Evolutionary conservation across 2,329 filamentous ascomycete species (phyloP).

Genomic region (Ceratocystis eucalypticola): DNA sequence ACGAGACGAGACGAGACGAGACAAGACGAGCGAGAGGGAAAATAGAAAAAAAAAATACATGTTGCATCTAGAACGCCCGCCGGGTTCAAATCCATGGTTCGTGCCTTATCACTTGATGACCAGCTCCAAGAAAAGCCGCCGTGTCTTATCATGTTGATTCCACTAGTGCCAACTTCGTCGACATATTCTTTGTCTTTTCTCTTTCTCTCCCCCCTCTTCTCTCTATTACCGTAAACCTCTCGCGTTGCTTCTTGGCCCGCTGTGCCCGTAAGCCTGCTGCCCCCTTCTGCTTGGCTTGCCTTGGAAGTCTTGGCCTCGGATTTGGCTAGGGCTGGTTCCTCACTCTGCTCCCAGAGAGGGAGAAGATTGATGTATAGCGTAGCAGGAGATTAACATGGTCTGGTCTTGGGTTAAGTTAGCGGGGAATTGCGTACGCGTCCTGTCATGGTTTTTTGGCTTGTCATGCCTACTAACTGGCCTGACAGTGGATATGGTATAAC

Average conservation of each 20-base stretch:
- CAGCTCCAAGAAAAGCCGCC: too few species aligned
- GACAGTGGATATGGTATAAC: background rate
- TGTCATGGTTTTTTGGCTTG: conserved; percentile 4
- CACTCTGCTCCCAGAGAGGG: background rate
- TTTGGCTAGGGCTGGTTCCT: background rate
- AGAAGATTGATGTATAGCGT: background rate
- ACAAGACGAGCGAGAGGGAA: background rate
- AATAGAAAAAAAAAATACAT: too few species aligned
- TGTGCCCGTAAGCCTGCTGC: background rate
- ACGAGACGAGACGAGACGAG: background rate
- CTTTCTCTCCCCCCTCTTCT: too few species aligned
- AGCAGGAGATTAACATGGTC: background rate
- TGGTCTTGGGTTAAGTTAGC: background rate
- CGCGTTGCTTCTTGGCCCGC: background rate
- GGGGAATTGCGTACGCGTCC: conserved; percentile 5
- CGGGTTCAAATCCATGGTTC: background rate
- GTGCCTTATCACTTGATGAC: background rate
- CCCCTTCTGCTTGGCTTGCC: background rate
- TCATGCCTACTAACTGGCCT: background rate
- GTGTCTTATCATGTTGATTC: too few species aligned
- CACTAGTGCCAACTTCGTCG: too few species aligned
- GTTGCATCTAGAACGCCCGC: background rate
- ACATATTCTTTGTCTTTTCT: too few species aligned
- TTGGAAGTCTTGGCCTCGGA: background rate
- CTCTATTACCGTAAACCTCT: too few species aligned